Conservation (phyloP, 2,329 filamentous ascomycete species). For the Sphaerulina musiva region DNA sequence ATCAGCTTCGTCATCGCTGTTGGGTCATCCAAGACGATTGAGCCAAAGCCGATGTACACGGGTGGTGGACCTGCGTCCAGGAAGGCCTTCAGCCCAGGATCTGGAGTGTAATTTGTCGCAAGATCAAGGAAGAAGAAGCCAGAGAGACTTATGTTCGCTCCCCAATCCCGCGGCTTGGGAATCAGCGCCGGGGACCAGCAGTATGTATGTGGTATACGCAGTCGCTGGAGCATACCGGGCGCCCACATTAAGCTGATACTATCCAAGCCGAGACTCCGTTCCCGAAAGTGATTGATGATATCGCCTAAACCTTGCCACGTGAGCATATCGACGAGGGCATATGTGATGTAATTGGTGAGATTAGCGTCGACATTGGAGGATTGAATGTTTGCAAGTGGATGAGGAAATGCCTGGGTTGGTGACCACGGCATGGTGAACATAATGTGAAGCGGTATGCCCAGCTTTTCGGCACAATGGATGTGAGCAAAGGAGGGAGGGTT, state of each 20-base stretch:
- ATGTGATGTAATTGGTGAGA: slow-evolving; percentile 77
- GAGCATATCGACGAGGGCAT: slow-evolving; percentile 81
- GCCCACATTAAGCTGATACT: slow-evolving; percentile 75
- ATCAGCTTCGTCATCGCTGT: slow-evolving; percentile 63
- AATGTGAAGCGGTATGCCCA: slow-evolving; percentile 69
- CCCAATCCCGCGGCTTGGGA: slow-evolving; percentile 74
- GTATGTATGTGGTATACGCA: slow-evolving; percentile 80
- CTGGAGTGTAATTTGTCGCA: slow-evolving; percentile 59
- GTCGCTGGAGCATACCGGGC: slow-evolving; percentile 67
- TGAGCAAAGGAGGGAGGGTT: slow-evolving; percentile 74
- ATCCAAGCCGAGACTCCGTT: slow-evolving; percentile 66
- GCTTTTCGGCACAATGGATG: slow-evolving; percentile 66
- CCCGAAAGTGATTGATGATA: slow-evolving; percentile 80
- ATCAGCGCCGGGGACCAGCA: slow-evolving; percentile 82
- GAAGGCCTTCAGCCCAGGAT: slow-evolving; percentile 59
- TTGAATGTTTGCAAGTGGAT: slow-evolving; percentile 77
- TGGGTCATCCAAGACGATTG: slow-evolving; percentile 73
- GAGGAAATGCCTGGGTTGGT: slow-evolving; percentile 75
- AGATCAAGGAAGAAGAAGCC: slow-evolving; percentile 72
- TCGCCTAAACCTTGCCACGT: slow-evolving; percentile 91
- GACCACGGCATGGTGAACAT: slow-evolving; percentile 98
- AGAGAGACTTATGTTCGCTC: slow-evolving; percentile 61
- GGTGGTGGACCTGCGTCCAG: slow-evolving; percentile 63
- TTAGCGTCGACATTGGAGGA: slow-evolving; percentile 66
- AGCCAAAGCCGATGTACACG: slow-evolving; percentile 77